A percentile compares a stretch with the other conserved stretches of the same genome.
These are phyloP conservation scores for Panus rudis DNA, from an alignment of 768 basidiomycete genomes.

Conservation along the genomic window DNA sequence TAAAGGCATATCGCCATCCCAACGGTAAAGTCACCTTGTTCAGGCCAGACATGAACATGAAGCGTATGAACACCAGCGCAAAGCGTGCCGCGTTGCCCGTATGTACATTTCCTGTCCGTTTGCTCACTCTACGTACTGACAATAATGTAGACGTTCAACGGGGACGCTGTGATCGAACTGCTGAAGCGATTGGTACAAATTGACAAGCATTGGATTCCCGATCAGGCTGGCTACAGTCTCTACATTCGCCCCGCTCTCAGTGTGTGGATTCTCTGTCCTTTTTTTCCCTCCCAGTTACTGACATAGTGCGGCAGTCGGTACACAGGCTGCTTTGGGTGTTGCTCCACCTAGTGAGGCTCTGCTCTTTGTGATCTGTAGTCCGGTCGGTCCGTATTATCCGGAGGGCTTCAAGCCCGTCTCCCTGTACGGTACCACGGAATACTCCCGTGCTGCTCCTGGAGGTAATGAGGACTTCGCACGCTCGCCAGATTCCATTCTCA, in stretches of 20 bases:
- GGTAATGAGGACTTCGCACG: constrained; percentile 18
- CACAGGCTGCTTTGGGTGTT: constrained; percentile 46
- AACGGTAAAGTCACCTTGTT: constrained; percentile 76
- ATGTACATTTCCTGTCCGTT: constrained; percentile 17
- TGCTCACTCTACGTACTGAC: constrained; percentile 1
- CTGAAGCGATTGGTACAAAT: constrained; percentile 82
- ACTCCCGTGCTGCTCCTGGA: constrained; percentile 41
- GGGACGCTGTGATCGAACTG: constrained; percentile 62
- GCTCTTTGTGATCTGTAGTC: constrained; percentile 56
- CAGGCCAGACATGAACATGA: constrained; percentile 97
- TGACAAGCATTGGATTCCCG: constrained; percentile 90
- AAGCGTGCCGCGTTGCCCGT: constrained; percentile 71
- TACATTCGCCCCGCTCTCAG: constrained; percentile 84
- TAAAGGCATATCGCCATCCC: constrained; percentile 85
- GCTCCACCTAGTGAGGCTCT: constrained; percentile 50
- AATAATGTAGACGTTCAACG: constrained; percentile 60
- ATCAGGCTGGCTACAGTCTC: constrained; percentile 79
- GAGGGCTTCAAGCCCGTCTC: constrained; percentile 87
- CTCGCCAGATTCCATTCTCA: not conserved
- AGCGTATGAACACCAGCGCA: constrained; percentile 86
- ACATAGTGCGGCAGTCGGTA: constrained; percentile 66
- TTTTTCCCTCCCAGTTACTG: no score
- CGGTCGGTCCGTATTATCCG: constrained; percentile 75
- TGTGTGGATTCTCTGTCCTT: no score
- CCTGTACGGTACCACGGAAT: constrained; percentile 58